Evolutionary conservation across 768 basidiomycete genomes (phyloP), one percentile per base, ranked within the genome.

Genomic region (Cystobasidiopsis lactophilus): DNA sequence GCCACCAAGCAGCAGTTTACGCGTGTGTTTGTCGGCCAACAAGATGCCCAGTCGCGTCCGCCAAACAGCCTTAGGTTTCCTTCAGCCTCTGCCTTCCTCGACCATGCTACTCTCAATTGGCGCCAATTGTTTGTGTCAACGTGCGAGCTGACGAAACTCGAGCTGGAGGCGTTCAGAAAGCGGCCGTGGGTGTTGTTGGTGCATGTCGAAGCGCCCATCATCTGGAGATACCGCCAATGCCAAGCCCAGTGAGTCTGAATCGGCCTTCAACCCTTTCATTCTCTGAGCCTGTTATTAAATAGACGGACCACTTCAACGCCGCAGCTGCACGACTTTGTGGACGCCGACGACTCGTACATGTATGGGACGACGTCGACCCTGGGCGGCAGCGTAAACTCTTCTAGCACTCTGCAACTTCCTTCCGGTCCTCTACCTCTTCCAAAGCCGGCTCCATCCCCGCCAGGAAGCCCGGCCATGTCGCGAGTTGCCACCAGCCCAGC

Each of bases 161-260:
- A 76, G 16, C 69, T 96, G 33, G 74, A 74, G 54, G 67, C 72
- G 46, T 95, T 93, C 62, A 65, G 75, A 33, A 86, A 78, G 62
- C 71, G 93, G 18, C 93, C 93, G 0, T 96, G 86, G 65, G 86
- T 93, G 65, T 69, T 95, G 64, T 73, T 96, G 23, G 68, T 93
- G 41, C 74, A 69, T 44, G 73, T 86, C 29, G 86, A 95, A 57
- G 91, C 85, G 0, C 88, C 88, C 0, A 62, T 89, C 30, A 66
- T 76, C 40, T 69, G 74, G 40, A 73, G 91, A 39, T 93, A 74
- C 66, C 62, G 65, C 52, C 75, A 85, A 27, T 51, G 57, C 0
- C 48, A 73, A 73, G 39, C 68, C 68, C 56, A 69, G 70, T 55
- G 48, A 50, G 51, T n/a, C 14, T 5, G 10, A 11, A 3, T 35